Evolutionary conservation across 129 eudicot species (phyloP).

Genomic region (Helianthus tuberosus): DNA sequence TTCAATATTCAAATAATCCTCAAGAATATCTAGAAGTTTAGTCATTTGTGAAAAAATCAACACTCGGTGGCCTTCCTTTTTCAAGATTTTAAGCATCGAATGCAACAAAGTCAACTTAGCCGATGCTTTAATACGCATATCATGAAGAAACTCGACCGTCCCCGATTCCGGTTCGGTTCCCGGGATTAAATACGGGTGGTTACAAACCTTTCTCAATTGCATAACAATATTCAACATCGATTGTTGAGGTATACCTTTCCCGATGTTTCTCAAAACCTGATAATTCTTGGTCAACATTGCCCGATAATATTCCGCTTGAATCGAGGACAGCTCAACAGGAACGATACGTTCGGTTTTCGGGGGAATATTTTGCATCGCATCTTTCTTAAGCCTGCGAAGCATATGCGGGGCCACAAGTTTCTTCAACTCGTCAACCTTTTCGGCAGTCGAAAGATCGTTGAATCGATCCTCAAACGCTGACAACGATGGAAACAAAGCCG

Average conservation of each 20-base stretch:
- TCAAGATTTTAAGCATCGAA: conserved; percentile 79
- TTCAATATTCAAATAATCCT: conserved; percentile 84
- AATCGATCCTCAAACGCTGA: conserved; percentile 86
- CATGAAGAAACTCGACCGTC: conserved; percentile 86
- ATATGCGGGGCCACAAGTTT: conserved; percentile 96
- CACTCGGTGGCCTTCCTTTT: conserved; percentile 85
- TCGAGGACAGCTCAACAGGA: conserved; percentile 93
- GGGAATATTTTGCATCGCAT: conserved; percentile 94
- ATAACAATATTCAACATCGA: conserved; percentile 94
- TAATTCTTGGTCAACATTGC: conserved; percentile 98
- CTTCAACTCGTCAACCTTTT: conserved; percentile 89
- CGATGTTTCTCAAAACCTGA: conserved; percentile 81
- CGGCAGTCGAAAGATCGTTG: conserved; percentile 88
- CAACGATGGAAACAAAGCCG: conserved; percentile 82
- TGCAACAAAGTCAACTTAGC: conserved; percentile 87
- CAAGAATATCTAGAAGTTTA: conserved; percentile 89
- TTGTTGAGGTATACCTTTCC: conserved; percentile 85
- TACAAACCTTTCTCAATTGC: conserved; percentile 94
- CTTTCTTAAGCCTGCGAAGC: conserved; percentile 95
- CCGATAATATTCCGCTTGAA: conserved; percentile 96
- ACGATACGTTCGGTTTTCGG: conserved; percentile 95
- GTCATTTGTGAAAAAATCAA: conserved; percentile 97
- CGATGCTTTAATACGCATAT: conserved; percentile 96
- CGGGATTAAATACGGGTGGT: conserved; percentile 92
- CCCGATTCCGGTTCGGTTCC: conserved; percentile 97